Evolutionary conservation across 2,329 filamentous ascomycete genomes (phyloP), one percentile per base, ranked within the genome.

Genomic region (Fusarium incarnatum): DNA sequence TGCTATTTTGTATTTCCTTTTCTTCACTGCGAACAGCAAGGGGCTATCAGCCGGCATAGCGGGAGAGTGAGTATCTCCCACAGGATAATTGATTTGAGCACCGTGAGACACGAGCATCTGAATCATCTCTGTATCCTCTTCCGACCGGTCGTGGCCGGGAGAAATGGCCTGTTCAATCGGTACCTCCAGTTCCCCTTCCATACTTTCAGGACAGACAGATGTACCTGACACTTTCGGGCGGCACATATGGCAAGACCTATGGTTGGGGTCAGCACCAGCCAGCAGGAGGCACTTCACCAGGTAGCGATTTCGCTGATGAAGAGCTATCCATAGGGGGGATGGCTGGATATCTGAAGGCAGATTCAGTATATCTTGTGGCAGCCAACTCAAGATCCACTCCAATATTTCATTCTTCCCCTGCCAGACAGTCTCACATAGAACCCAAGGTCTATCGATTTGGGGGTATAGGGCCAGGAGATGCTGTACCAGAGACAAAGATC

Each of bases 221-320:
- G 15, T 2, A 5, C 8, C 8, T 32, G 30, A 32, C 2, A 32
- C 3, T 16, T 32, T 15, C 1, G 15, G 30, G 16, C 30, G 30
- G 4, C 54, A 7, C 0, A 6, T 32, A 2, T 15, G 6, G 1
- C 9, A 8, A 42, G 11, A 20, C 0, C 0, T 42, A 5, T 6
- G 5, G n/a, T 16, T 42, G 20, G 40, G 40, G n/a, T 42, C 20
- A 2, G 40, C 40, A 6, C 12, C 40, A 20, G 40, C 40, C 5
- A 20, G 1, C 12, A 42, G 8, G 40, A 42, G 40, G 11, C 13
- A 20, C 20, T 12, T 8, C 12, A 20, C 40, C 20, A 3, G 1
- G 4, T 4, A 6, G 20, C 8, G 0, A 22, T 42, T 22, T 5
- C 20, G 7, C 5, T 42, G 4, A 10, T 42, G n/a, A 20, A 42